phyloP scores from a whole-genome alignment of 75 land plant genomes.

The Gnetum montanum region DNA sequence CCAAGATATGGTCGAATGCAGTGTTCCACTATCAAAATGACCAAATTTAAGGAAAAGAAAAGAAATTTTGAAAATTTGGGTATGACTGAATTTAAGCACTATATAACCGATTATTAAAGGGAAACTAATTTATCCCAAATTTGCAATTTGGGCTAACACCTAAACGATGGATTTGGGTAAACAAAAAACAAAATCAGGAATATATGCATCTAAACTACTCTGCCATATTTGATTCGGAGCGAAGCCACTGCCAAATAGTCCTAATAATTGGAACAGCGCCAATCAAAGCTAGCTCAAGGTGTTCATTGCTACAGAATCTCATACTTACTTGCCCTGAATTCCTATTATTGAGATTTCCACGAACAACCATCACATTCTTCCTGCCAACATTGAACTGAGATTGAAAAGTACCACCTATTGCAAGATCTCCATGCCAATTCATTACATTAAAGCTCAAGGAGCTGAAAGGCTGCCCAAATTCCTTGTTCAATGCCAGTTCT shows the following conservation, averaged over 20 bases:
- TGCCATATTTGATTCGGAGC: too few species aligned
- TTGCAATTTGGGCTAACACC: too few species aligned
- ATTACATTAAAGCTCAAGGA: conserved; percentile 70
- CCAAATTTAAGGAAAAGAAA: too few species aligned
- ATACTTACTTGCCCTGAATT: conserved; percentile 77
- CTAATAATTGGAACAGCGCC: conserved; percentile 54
- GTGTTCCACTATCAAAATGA: too few species aligned
- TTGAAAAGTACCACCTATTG: conserved; percentile 74
- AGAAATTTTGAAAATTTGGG: too few species aligned
- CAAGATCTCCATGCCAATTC: conserved; percentile 88
- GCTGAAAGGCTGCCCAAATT: conserved; percentile 66
- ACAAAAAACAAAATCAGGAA: too few species aligned
- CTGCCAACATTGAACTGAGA: conserved; percentile 68
- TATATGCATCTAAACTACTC: too few species aligned
- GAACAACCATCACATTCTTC: conserved; percentile 51
- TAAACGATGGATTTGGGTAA: too few species aligned
- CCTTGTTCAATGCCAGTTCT: conserved; percentile 69
- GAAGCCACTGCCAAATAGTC: conserved; percentile 11
- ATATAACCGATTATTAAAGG: too few species aligned
- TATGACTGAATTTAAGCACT: too few species aligned
- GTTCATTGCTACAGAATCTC: conserved; percentile 74
- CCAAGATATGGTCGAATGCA: too few species aligned
- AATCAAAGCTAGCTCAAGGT: conserved; percentile 73
- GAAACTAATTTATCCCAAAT: too few species aligned
- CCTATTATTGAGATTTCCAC: conserved; percentile 76